Evolutionary conservation across 108 stramenopile species (phyloP), one percentile per base, ranked within the genome.

Genomic region (Nitzschia sp.): DNA sequence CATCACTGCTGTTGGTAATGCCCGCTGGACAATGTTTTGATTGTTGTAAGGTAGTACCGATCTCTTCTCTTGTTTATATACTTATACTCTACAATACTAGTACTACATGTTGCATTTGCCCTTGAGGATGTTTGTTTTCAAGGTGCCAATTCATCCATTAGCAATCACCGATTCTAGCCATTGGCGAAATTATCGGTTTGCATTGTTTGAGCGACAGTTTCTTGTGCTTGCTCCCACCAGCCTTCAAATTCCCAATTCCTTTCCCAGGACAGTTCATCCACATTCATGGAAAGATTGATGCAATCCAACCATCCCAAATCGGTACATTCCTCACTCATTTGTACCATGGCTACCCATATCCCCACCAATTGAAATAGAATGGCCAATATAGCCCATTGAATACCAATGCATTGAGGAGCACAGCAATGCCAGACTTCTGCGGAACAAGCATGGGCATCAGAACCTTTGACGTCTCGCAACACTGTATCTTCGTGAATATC

Each of bases 401-500:
- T 50, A n/a, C 91, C 91, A 10, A 89, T 78, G 57, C 66, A 84
- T 58, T 73, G 59, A 10, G 88, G 83, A 17, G 59, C 24, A 46
- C 91, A 92, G 51, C 86, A 83, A 6, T 72, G 73, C 15, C 71
- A 67, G 17, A 86, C 73, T 63, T 89, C 76, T 46, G 82, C 58
- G 53, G 80, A 71, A 43, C 83, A 86, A 8, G 90, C 85, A 61
- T 89, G 77, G 6, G 87, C 78, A 74, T 92, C 91, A 44, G 75
- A 77, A 24, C 85, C 82, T 38, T 82, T 68, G 17, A 72, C 67
- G 29, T 69, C 73, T 38, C 86, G 71, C 19, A 80, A 51, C 0
- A 92, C 73, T 10, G 83, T 69, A 69, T 92, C 84, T 51, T 83
- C 84, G 44, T 82, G 89, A 26, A 90, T 89, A 61, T 93, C 92